These are phyloP conservation scores for Neonectria sp. DNA, from an alignment of 2,329 filamentous ascomycete genomes.

Conservation along the genomic window DNA sequence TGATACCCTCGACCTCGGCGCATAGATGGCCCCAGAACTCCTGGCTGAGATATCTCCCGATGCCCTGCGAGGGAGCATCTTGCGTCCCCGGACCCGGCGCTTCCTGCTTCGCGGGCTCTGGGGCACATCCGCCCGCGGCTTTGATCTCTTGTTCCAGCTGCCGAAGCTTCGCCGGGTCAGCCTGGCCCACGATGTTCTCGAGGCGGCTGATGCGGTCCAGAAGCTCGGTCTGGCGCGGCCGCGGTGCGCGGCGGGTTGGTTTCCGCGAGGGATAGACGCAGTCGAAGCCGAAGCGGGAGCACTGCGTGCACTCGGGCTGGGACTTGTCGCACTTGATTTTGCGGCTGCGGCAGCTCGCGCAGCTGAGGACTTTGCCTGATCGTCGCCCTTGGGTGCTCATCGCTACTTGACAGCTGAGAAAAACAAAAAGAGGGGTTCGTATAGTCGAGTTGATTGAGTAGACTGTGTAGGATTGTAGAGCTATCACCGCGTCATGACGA, in stretches of 20 bases:
- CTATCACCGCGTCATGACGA: not conserved
- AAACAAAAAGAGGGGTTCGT: not conserved
- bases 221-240: constrained; percentile 60
- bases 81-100: constrained; percentile 35
- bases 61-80: constrained; percentile 36
- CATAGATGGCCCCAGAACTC: constrained; percentile 63
- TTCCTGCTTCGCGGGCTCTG: constrained; percentile 28
- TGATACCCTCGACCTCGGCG: constrained; percentile 61
- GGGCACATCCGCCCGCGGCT: constrained; percentile 3
- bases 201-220: constrained; percentile 61
- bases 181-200: constrained; percentile 62
- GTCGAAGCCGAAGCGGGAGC: constrained; percentile 61
- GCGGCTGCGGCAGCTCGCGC: constrained; percentile 74
- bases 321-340: constrained; percentile 74
- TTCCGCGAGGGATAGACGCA: constrained; percentile 65
- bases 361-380: constrained; percentile 61
- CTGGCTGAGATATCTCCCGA: constrained; percentile 57
- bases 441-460: not conserved
- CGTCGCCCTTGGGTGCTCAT: constrained; percentile 41
- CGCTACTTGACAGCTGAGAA: constrained; percentile 13
- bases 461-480: not conserved
- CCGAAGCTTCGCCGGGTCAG: constrained; percentile 51
- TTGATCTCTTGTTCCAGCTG: constrained; percentile 43
- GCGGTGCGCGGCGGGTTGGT: constrained; percentile 57
- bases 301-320: constrained; percentile 68